phyloP scores from a whole-genome alignment of 2,329 filamentous ascomycete species.

The Ophiosphaerella korrae region DNA sequence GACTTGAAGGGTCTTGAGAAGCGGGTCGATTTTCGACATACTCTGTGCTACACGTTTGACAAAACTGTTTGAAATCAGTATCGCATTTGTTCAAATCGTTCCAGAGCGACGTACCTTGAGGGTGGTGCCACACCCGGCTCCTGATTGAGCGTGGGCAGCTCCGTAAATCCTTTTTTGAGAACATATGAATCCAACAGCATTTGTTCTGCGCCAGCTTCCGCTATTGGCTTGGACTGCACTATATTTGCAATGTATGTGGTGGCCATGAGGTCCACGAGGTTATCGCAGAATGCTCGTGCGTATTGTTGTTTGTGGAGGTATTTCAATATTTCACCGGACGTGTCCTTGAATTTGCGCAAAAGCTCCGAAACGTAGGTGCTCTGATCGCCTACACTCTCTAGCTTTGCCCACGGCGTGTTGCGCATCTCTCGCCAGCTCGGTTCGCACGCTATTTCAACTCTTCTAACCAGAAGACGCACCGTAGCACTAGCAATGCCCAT shows the following conservation, averaged over 20 bases:
- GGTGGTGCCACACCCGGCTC: constrained; percentile 64
- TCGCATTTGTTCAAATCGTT: background rate
- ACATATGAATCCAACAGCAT: constrained; percentile 97
- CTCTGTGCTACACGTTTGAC: constrained; percentile 83
- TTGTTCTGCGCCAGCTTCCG: constrained; percentile 93
- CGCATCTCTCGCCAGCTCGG: constrained; percentile 95
- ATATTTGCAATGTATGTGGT: constrained; percentile 81
- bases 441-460: constrained; percentile 82
- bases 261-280: constrained; percentile 87
- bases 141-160: constrained; percentile 66
- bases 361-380: constrained; percentile 89
- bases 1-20: constrained; percentile 96
- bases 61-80: constrained; percentile 61
- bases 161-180: constrained; percentile 77
- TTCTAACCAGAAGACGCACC: constrained; percentile 80
- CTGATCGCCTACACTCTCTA: constrained; percentile 92
- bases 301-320: constrained; percentile 90
- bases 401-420: constrained; percentile 91
- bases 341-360: constrained; percentile 71
- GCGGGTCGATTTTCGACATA: constrained; percentile 85
- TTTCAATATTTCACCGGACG: constrained; percentile 74
- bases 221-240: constrained; percentile 86
- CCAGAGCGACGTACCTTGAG: constrained; percentile 46
- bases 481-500: constrained; percentile 91
- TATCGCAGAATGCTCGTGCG: constrained; percentile 91